Percentiles rank a stretch among this genome's conserved stretches.
Evolutionary conservation across 2,329 filamentous ascomycete genomes (phyloP).

Genomic region (Colletotrichum sansevieriae): DNA sequence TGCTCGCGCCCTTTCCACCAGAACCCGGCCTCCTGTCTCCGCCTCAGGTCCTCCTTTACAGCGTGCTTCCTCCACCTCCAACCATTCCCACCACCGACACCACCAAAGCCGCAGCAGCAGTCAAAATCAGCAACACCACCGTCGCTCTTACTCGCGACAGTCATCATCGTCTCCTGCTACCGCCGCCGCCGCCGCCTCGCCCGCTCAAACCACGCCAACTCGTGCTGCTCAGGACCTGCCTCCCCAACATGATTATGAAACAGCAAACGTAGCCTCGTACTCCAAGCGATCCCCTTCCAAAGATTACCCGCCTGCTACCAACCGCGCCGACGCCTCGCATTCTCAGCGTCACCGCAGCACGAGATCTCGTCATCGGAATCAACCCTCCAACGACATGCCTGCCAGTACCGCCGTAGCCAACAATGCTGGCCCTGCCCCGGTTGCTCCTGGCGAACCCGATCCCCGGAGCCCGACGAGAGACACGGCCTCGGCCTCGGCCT

Average conservation of each 20-base stretch:
- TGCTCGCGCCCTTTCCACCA: conserved; percentile 53
- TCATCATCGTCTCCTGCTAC: conserved; percentile 53
- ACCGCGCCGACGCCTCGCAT: conserved; percentile 66
- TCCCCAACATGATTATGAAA: conserved; percentile 79
- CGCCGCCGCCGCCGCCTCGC: conserved; percentile 49
- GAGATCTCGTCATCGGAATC: conserved; percentile 56
- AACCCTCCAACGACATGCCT: conserved; percentile 60
- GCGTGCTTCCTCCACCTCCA: conserved; percentile 45
- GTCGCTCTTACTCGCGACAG: conserved; percentile 46
- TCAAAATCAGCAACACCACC: conserved; percentile 13
- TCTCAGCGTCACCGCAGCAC: conserved; percentile 64
- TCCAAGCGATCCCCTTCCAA: conserved; percentile 74
- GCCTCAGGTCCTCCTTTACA: conserved; percentile 37
- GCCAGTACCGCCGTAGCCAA: conserved; percentile 63
- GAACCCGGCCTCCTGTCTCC: conserved; percentile 50
- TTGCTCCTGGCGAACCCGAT: conserved; percentile 62
- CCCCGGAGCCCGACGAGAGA: conserved; percentile 53
- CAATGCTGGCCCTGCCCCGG: conserved; percentile 66
- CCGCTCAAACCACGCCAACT: too few relatives aligned
- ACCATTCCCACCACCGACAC: conserved; percentile 48
- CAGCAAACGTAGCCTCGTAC: conserved; percentile 73
- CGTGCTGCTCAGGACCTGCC: conserved; percentile 53
- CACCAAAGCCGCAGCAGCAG: conserved; percentile 4
- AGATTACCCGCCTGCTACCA: conserved; percentile 64
- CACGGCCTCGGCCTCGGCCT: conserved; percentile 47